Percentiles rank a stretch among this genome's conserved stretches.
Evolutionary conservation across 345 rosid species (phyloP).

Genomic region (Syzygium aqueum): DNA sequence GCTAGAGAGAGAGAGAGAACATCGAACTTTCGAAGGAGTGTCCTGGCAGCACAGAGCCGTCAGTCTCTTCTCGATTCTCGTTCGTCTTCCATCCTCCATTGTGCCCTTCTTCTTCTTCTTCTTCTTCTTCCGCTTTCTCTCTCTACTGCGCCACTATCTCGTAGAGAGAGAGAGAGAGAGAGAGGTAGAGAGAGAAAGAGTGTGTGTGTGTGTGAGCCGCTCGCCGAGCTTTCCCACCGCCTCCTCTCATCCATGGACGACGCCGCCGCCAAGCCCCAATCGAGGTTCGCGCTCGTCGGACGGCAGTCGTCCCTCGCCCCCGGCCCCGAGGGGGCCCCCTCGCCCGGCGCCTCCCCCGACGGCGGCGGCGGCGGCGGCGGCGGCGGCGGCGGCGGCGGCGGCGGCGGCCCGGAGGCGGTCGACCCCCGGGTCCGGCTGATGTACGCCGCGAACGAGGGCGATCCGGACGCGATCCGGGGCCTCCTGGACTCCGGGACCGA

Average conservation of each 20-base stretch:
- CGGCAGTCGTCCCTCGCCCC: conserved; percentile 61
- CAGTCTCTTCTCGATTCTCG: too few species aligned
- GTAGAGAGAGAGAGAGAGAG: background rate
- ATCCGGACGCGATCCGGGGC: conserved; percentile 52
- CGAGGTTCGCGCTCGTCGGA: conserved; percentile 44
- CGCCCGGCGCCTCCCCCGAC: background rate
- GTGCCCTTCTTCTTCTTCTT: too few species aligned
- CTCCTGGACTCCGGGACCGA: conserved; percentile 53
- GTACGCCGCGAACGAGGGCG: conserved; percentile 76
- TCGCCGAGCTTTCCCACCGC: background rate
- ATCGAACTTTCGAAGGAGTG: too few species aligned
- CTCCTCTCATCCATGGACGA: background rate
- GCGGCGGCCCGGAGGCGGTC: conserved; percentile 8
- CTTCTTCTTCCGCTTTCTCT: background rate
- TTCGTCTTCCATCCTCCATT: background rate
- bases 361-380: too few species aligned
- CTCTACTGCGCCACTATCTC: background rate
- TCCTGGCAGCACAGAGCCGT: too few species aligned
- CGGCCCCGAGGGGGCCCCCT: conserved; percentile 7
- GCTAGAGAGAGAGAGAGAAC: too few species aligned
- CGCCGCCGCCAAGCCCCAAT: background rate
- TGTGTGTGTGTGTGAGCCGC: background rate
- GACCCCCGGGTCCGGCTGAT: conserved; percentile 58
- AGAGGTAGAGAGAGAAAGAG: background rate
- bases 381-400: background rate